phyloP scores from a whole-genome alignment of 2,329 filamentous ascomycete genomes.

The Zopfia rhizophila region DNA sequence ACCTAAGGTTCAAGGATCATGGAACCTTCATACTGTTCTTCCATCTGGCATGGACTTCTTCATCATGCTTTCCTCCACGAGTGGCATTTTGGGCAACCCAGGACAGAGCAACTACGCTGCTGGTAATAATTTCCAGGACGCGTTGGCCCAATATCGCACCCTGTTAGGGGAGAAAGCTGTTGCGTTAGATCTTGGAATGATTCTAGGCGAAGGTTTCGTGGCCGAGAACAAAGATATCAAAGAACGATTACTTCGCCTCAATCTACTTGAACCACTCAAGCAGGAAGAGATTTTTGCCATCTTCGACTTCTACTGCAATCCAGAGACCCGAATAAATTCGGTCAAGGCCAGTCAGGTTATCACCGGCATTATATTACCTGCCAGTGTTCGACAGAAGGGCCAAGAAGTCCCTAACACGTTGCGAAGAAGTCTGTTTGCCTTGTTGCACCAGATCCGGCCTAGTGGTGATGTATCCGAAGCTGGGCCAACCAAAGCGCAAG shows the following conservation, averaged over 20 bases:
- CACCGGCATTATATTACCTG: too few relatives aligned
- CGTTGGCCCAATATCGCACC: not conserved
- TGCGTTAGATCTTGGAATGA: conserved; percentile 10
- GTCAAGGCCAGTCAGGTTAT: too few relatives aligned
- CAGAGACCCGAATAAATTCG: too few relatives aligned
- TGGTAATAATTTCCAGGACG: not conserved
- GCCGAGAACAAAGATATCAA: conserved; percentile 6
- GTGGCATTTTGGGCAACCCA: not conserved
- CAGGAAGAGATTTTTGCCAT: conserved; percentile 7
- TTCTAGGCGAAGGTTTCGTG: conserved; percentile 7
- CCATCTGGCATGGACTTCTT: not conserved
- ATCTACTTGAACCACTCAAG: conserved; percentile 1
- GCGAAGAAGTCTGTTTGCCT: too few relatives aligned
- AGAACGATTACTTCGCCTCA: not conserved
- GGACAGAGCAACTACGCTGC: not conserved
- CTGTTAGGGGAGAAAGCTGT: not conserved
- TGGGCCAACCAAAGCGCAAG: too few relatives aligned
- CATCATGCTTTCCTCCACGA: not conserved
- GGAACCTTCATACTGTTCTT: not conserved
- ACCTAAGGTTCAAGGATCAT: not conserved
- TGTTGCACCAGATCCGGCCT: too few relatives aligned
- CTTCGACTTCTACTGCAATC: conserved; percentile 1
- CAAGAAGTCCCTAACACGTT: too few relatives aligned
- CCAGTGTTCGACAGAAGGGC: too few relatives aligned
- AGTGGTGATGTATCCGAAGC: too few relatives aligned